phyloP scores from a whole-genome alignment of 2,329 filamentous ascomycete species.

The Colletotrichum lupini region DNA sequence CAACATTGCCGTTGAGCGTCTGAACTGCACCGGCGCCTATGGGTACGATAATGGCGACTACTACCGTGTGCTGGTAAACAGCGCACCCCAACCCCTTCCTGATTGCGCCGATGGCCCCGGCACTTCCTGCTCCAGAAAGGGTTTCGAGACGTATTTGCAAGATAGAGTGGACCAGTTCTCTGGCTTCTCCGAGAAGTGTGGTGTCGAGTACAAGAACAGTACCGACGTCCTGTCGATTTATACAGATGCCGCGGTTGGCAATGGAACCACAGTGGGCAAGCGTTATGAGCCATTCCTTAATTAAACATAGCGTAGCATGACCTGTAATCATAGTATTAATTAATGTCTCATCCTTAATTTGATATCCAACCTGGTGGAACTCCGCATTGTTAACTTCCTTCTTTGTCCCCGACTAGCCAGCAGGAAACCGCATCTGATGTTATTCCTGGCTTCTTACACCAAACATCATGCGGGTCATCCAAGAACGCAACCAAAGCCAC shows the following conservation, averaged over 20 bases:
- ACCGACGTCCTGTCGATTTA: constrained; percentile 50
- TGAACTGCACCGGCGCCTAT: constrained; percentile 68
- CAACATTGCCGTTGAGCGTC: constrained; percentile 74
- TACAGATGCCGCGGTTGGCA: constrained; percentile 38
- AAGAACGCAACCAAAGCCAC: background rate
- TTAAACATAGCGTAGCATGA: too few species aligned
- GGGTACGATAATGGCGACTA: constrained; percentile 64
- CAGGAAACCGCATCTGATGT: too few species aligned
- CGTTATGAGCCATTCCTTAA: constrained; percentile 24
- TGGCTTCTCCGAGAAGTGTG: constrained; percentile 54
- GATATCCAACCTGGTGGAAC: background rate
- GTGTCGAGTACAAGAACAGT: constrained; percentile 47
- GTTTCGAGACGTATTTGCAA: constrained; percentile 52
- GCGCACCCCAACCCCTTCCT: constrained; percentile 53
- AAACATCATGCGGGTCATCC: background rate
- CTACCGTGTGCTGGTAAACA: constrained; percentile 58
- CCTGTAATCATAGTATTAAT: background rate
- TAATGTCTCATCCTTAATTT: background rate
- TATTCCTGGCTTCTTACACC: too few species aligned
- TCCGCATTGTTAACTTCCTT: too few species aligned
- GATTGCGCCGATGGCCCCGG: constrained; percentile 56
- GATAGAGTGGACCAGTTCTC: constrained; percentile 50
- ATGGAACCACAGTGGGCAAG: constrained; percentile 43
- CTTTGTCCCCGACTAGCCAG: too few species aligned
- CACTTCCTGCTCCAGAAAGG: constrained; percentile 53